phyloP scores from a whole-genome alignment of 202 grass and related monocot genomes.

The Schoenoplectus tabernaemontani region DNA sequence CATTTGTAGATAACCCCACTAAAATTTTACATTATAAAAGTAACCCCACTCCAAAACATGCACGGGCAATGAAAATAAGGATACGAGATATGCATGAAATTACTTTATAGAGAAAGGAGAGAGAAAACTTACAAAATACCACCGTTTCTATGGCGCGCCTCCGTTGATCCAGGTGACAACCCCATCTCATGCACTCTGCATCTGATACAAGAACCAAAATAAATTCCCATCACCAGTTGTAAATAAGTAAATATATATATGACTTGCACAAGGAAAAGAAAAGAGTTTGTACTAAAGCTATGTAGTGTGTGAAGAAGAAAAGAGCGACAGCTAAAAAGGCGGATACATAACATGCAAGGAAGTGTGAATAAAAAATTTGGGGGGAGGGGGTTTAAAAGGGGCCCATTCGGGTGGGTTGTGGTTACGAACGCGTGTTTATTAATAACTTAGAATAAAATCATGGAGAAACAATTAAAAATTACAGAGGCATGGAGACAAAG shows the following conservation, averaged over 20 bases:
- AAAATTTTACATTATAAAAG: background rate
- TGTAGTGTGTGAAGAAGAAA: constrained; percentile 2
- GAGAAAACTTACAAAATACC: constrained; percentile 10
- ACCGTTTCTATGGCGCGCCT: constrained; percentile 23
- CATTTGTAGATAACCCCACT: background rate
- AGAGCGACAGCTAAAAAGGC: background rate
- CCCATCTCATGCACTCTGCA: constrained; percentile 10
- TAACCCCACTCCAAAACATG: background rate
- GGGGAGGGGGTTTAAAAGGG: background rate
- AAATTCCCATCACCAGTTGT: constrained; percentile 1
- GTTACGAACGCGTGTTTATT: constrained; percentile 8
- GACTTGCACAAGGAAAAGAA: background rate
- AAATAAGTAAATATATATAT: background rate
- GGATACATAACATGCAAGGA: background rate
- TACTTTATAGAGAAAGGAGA: background rate
- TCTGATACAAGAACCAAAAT: background rate
- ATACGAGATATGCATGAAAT: background rate
- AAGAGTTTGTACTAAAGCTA: constrained; percentile 1
- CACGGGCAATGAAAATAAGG: background rate
- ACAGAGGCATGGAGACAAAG: background rate
- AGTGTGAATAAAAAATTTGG: background rate
- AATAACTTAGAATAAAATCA: constrained; percentile 5
- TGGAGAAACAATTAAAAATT: background rate
- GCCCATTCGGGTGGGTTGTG: constrained; percentile 2
- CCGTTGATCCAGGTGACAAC: constrained; percentile 11